phyloP scores from a whole-genome alignment of 306 rosid genomes.

The Morella rubra region DNA sequence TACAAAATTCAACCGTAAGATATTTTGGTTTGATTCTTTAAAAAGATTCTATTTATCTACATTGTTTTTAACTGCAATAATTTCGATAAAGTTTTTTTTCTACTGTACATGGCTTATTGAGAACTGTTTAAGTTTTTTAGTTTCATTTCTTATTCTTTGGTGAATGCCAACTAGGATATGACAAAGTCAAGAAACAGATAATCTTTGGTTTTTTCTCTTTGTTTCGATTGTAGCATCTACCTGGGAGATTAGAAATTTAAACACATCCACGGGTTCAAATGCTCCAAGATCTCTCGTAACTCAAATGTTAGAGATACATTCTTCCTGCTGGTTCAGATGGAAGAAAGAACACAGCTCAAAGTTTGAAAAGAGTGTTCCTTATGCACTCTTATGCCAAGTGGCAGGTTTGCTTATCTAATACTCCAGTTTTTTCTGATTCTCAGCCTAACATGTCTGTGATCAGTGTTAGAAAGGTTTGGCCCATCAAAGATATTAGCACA shows the following conservation, averaged over 20 bases:
- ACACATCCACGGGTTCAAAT: constrained; percentile 62
- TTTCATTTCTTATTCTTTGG: background rate
- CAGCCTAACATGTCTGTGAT: constrained; percentile 1
- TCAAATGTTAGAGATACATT: constrained; percentile 82
- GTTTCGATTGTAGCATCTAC: constrained; percentile 65
- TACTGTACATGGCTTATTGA: background rate
- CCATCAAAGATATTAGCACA: background rate
- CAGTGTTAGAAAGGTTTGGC: background rate
- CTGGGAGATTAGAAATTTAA: constrained; percentile 85
- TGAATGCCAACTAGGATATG: background rate
- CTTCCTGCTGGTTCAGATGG: constrained; percentile 74
- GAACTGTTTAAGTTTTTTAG: background rate
- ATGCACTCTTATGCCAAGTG: constrained; percentile 87
- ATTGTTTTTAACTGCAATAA: constrained; percentile 8
- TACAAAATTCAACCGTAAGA: constrained; percentile 82
- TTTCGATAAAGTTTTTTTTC: background rate
- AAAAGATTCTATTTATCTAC: background rate
- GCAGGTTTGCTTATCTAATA: constrained; percentile 58
- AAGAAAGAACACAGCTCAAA: constrained; percentile 63
- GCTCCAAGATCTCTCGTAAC: constrained; percentile 70
- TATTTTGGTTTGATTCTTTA: constrained; percentile 21
- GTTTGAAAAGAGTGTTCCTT: constrained; percentile 83
- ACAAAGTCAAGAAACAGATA: background rate
- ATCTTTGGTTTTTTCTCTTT: constrained; percentile 12
- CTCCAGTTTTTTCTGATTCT: constrained; percentile 13